These are phyloP conservation scores for Cryptomeria japonica DNA, from an alignment of 75 land plant species.

Conservation along the genomic window DNA sequence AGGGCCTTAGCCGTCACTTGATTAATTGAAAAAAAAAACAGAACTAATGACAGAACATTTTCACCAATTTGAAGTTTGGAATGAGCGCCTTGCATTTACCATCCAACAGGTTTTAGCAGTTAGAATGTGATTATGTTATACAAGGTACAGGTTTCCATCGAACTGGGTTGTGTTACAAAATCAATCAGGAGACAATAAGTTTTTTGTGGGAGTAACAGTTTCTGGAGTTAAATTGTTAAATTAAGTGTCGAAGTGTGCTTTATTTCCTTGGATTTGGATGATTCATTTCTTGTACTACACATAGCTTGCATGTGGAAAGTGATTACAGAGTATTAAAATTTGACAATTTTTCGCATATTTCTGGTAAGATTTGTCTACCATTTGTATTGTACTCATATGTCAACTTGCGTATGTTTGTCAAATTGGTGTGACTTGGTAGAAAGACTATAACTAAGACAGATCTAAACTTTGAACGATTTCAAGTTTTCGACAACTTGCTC, in stretches of 20 bases:
- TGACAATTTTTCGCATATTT: neutral
- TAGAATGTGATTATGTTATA: neutral
- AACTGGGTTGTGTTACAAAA: neutral
- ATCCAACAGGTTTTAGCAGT: neutral
- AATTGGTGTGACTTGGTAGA: neutral
- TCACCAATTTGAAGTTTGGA: neutral
- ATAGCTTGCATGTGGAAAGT: neutral
- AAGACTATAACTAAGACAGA: neutral
- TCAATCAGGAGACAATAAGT: neutral
- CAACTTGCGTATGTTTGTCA: too few species aligned
- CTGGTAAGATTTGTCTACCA: neutral
- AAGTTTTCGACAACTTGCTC: neutral
- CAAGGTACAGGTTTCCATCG: too few species aligned
- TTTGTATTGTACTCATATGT: neutral
- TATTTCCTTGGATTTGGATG: neutral
- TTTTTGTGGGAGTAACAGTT: neutral
- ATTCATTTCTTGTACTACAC: neutral
- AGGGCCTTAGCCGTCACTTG: too few species aligned
- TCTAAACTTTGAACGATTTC: neutral
- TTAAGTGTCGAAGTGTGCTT: neutral
- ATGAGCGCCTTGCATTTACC: neutral
- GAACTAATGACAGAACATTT: neutral
- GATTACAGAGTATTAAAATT: neutral
- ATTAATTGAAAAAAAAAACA: neutral
- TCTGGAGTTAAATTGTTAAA: neutral